Evolutionary conservation across 768 basidiomycete species (phyloP), one percentile per base, ranked within the genome.

Genomic region (Rhizopogon rudus): DNA sequence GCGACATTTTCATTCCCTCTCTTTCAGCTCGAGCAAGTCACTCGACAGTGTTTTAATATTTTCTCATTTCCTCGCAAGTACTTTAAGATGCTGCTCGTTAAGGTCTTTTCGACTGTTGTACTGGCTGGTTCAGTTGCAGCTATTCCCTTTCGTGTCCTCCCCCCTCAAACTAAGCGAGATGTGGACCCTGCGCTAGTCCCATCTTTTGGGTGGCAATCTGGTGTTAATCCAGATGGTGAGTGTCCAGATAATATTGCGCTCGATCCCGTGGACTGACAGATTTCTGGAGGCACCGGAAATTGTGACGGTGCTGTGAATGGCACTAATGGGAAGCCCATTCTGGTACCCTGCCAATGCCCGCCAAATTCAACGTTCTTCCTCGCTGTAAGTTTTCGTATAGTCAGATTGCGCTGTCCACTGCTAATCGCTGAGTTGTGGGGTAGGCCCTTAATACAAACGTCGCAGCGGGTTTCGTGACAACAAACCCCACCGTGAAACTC

Each of bases 301-400:
- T 87, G 87, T 56, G 83, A 87, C 56, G 87, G 86, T 6, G 77
- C 78, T 1, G 76, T 82, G 37, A 76, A 77, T 3, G 83, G 82
- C 22, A 71, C 81, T 7, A 72, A 79, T 33, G 85, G 84, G 2
- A 67, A 75, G 29, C 75, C 78, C 8, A 75, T 87, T 61, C 79
- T 80, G 66, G 75, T 88, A 17, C 86, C 86, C 3, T 87, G 84
- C 63, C 61, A 70, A 35, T 88, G 86, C 67, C 86, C 86, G 33
- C 87, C 87, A 1, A 70, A 76, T 55, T 76, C 78, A 56, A 63
- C 66, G 12, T 66, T 65, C 29, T 88, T 84, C 71, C 73, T 85
- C 57, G 40, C 71, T n/a, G 84, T 82, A 57, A 41, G 58, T 55
- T 42, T 8, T 14, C 16, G 5, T 39, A 37, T 53, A 22, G 14